phyloP scores from a whole-genome alignment of 2,329 filamentous ascomycete genomes.

The Fusarium siculi region DNA sequence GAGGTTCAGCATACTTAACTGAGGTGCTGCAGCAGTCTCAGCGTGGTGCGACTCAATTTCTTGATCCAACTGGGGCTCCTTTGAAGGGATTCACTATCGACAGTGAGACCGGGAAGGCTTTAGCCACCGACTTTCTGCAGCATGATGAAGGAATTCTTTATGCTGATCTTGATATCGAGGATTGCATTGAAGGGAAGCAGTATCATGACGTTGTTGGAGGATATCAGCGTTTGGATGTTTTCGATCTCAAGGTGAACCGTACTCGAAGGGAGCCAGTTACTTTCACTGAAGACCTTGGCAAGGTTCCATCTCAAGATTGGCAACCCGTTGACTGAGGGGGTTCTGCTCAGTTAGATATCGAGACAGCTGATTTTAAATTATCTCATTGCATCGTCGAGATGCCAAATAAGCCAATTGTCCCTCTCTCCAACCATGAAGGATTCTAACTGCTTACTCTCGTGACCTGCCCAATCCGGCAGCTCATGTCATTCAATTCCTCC shows the following conservation, averaged over 20 bases:
- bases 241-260: constrained; percentile 60
- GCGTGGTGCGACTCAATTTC: constrained; percentile 59
- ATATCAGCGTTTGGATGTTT: constrained; percentile 66
- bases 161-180: constrained; percentile 60
- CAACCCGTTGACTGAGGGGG: accelerated
- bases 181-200: constrained; percentile 66
- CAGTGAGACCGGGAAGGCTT: constrained; percentile 18
- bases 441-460: neutral
- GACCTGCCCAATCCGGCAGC: neutral
- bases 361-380: accelerated
- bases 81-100: constrained; percentile 52
- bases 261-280: constrained; percentile 49
- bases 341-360: accelerated
- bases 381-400: accelerated
- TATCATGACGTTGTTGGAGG: constrained; percentile 67
- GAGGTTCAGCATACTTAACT: constrained; percentile 44
- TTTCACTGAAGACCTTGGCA: constrained; percentile 25
- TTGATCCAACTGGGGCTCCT: constrained; percentile 60
- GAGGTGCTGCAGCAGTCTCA: constrained; percentile 51
- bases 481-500: neutral
- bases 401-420: neutral
- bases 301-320: accelerated
- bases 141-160: constrained; percentile 61
- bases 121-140: constrained; percentile 53
- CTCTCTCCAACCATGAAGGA: too few relatives aligned